Percentiles rank a stretch among this genome's conserved stretches.
Evolutionary conservation across 2,329 filamentous ascomycete species (phyloP).

Genomic region (Penicillium aurantiogriseum): DNA sequence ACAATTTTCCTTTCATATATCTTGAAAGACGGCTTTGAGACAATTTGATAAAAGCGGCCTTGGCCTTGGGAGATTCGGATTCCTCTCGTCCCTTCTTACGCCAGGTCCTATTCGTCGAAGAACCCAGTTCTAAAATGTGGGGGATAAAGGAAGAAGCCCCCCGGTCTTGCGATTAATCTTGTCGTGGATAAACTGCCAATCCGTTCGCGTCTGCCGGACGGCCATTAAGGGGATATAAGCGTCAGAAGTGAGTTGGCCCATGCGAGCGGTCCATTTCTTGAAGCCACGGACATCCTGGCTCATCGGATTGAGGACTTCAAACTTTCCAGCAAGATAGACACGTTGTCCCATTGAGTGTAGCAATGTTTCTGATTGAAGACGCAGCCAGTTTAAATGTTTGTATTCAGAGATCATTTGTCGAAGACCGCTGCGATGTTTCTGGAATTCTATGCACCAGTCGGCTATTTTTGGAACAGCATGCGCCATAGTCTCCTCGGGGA

Average conservation of each 20-base stretch:
- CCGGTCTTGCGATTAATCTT: not conserved
- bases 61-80: not conserved
- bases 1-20: not conserved
- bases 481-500: not conserved
- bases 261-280: conserved; percentile 14
- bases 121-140: not conserved
- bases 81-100: not conserved
- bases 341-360: conserved; percentile 16
- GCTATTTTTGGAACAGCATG: not conserved
- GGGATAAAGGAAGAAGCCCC: not conserved
- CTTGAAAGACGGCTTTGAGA: not conserved
- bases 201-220: not conserved
- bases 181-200: not conserved
- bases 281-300: conserved; percentile 23
- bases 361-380: conserved; percentile 23
- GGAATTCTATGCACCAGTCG: not conserved
- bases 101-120: not conserved
- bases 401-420: conserved; percentile 2
- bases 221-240: not conserved
- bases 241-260: not conserved
- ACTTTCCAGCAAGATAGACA: conserved; percentile 15
- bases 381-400: conserved; percentile 24
- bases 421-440: conserved; percentile 11
- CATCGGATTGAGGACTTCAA: conserved; percentile 20
- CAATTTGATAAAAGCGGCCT: not conserved